phyloP scores from a whole-genome alignment of 805 yeast species.

The Myxozyma lipomycoides region DNA sequence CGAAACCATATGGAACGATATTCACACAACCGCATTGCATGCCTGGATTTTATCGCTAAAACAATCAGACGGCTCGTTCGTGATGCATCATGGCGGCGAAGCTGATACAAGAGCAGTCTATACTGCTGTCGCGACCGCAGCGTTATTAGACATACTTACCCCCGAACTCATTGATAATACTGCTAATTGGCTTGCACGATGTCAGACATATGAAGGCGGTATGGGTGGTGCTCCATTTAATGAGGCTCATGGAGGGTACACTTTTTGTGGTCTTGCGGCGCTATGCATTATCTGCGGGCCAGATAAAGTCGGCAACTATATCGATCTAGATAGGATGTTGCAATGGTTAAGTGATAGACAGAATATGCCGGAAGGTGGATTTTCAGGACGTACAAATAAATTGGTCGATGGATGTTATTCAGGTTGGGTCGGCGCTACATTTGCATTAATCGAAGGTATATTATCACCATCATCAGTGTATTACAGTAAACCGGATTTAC shows the following conservation, averaged over 20 bases:
- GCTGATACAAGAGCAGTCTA: constrained; percentile 76
- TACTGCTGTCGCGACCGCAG: constrained; percentile 74
- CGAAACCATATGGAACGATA: constrained; percentile 38
- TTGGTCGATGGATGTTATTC: constrained; percentile 95
- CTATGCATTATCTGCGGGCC: constrained; percentile 45
- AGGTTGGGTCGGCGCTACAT: constrained; percentile 88
- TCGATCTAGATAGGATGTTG: constrained; percentile 44
- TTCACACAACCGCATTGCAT: constrained; percentile 49
- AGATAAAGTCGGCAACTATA: constrained; percentile 38
- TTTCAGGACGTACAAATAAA: constrained; percentile 86
- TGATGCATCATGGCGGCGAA: constrained; percentile 76
- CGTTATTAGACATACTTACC: constrained; percentile 59
- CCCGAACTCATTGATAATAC: constrained; percentile 54
- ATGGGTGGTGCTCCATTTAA: constrained; percentile 77
- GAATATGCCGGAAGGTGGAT: constrained; percentile 71
- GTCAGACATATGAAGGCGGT: constrained; percentile 96
- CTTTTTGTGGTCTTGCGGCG: constrained; percentile 81
- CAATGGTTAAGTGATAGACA: constrained; percentile 73
- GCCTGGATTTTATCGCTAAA: constrained; percentile 66
- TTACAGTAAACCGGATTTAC: constrained; percentile 55
- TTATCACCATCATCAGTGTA: constrained; percentile 34
- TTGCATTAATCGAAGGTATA: constrained; percentile 59
- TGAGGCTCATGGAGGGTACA: constrained; percentile 97
- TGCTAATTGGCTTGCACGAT: constrained; percentile 55
- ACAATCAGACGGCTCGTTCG: constrained; percentile 67